Base-by-base conservation (phyloP, 495 filamentous ascomycete species). In the Trichocladium uniseriatum region DNA sequence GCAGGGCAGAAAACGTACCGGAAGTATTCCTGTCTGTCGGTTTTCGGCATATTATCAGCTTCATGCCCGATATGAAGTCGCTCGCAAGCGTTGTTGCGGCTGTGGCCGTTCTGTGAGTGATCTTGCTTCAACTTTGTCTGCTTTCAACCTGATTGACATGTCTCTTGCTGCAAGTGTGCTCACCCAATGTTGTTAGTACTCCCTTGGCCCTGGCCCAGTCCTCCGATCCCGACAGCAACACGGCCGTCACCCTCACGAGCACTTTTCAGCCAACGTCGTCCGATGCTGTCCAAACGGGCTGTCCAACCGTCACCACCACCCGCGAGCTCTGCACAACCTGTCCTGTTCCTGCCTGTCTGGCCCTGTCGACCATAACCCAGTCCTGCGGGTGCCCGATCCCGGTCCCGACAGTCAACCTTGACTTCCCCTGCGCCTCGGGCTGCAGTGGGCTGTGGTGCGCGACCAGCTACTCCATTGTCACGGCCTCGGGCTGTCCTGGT, bases 311-410 rank as follows among this genome's bases (percentile, higher is more conserved):
- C 4, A 58, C 55, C 14, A 19, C 42, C 20, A 61, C 58, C 11
- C 43, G 51, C 38, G 58, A 55, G 18, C 49, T 61, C 42, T 61
- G 58, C 55, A 31, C 49, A 13, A 61, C 55, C 9, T 61, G 58
- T 35, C 16, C 40, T 14, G 32, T 61, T 15, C 58, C 55, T 3
- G 20, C 34, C 43, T 79, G 69, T 31, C 63, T 66, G 15, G 51
- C 24, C 43, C 64, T 63, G 10, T 60, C 32, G 51, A 67, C 67
- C 7, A 43, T 56, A 6, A 61, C 58, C 10, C 58, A 61, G 44
- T 53, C 52, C n/a, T 58, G 55, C 46, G 52, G 55, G 6, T 61
- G 58, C 38, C 55, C 58, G 16, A 39, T 36, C 6, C 40, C 46
- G 14, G 31, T 58, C 29, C 46, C 55, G 5, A 61, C 58, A 6